Evolutionary conservation across 768 basidiomycete species (phyloP).

Genomic region (Tulasnella sp.): DNA sequence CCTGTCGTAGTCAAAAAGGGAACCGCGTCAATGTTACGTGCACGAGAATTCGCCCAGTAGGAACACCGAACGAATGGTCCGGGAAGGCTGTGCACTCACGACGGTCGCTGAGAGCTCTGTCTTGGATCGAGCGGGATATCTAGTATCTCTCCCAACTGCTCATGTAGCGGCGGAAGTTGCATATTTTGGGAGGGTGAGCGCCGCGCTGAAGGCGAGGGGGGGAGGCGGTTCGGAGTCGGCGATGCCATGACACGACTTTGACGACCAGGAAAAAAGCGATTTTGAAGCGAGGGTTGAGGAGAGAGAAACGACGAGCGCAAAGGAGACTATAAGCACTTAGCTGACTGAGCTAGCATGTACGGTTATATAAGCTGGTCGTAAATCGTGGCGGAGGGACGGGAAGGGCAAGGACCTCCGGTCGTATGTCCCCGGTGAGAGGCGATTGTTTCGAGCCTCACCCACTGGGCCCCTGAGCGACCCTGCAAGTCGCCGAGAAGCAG

Average conservation of each 20-base stretch:
- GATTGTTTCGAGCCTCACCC: constrained; percentile 13
- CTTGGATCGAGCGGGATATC: constrained; percentile 6
- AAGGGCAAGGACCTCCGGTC: constrained; percentile 11
- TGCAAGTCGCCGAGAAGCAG: constrained; percentile 8
- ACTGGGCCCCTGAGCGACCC: constrained; percentile 7
- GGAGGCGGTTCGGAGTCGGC: constrained; percentile 5
- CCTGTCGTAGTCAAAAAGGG: constrained; percentile 7
- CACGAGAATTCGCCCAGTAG: background rate
- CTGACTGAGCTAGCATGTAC: background rate
- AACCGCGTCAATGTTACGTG: constrained; percentile 6
- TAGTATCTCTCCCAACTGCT: constrained; percentile 5
- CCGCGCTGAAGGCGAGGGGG: background rate
- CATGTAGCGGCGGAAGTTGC: background rate
- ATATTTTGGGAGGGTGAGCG: constrained; percentile 2
- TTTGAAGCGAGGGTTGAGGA: background rate
- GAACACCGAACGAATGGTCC: background rate
- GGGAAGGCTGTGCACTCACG: constrained; percentile 10
- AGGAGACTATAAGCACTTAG: background rate
- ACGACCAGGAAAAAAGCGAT: background rate
- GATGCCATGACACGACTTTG: constrained; percentile 2
- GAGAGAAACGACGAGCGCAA: background rate
- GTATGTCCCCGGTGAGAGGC: constrained; percentile 1
- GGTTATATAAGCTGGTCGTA: background rate
- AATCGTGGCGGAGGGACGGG: constrained; percentile 12
- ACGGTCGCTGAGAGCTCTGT: background rate